Base-by-base conservation (phyloP, 73 alveolate genomes). In the Urostyla sp. region DNA sequence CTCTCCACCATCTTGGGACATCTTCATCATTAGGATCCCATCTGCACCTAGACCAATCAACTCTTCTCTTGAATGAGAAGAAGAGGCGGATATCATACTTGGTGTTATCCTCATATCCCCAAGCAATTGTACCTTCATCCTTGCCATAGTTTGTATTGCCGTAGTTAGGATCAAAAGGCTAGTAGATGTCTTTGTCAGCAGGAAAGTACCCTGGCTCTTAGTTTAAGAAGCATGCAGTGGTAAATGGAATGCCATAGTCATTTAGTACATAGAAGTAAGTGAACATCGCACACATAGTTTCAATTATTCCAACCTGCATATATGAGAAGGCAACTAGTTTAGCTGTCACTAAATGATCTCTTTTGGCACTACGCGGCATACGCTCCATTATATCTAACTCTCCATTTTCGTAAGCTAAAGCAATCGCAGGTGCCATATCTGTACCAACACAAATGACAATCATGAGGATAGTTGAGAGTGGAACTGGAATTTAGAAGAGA, bases 321-420 rank as follows among this genome's bases (percentile, higher is more conserved):
- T 94, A 94, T 0, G 95, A 89, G 69, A 67, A 85, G 26, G 87
- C 72, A 28, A 94, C 83, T 57, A 94, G 60, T 72, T 92, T 88
- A 15, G 89, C 79, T 1, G 96, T 88, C 31, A 94, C 95, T 24
- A 95, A 79, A 77, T 92, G 94, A 46, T 95, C 99, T 37, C 82
- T 81, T 83, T 94, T 91, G 63, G 93, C 85, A 78, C 90, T 95
- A 52, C 99, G 83, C 6, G 99, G 99, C 45, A 78, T 89, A 75
- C 97, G 81, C 26, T 90, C 80, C 94, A 95, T 89, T 52, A 95
- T 94, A 63, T 95, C 99, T 23, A 89, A 66, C 56, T 95, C 99
- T n/a, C 98, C 95, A 27, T 88, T 86, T 59, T 95, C 99, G 87
- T 95, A 94, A 43, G 99, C 98, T 51, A 94, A 87, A 32, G 97